These are phyloP conservation scores for Novymonas esmeraldas DNA, from an alignment of 208 protist genomes.

Conservation along the genomic window DNA sequence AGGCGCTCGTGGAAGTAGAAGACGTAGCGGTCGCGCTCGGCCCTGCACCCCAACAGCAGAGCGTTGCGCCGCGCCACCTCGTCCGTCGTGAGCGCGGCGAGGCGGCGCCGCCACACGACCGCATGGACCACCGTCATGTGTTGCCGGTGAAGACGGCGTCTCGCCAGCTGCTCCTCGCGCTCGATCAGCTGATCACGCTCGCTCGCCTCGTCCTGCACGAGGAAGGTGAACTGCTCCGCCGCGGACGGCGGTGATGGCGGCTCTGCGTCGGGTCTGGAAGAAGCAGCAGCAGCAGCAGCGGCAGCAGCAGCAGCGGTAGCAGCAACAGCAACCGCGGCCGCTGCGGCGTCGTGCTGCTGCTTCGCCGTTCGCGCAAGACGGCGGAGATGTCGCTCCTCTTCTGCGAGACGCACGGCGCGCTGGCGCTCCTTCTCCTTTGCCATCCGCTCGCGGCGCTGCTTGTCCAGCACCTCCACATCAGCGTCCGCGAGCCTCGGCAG, in stretches of 20 bases:
- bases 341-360: slow-evolving; percentile 14
- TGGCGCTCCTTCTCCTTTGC: slow-evolving; percentile 35
- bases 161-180: slow-evolving; percentile 53
- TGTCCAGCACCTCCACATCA: slow-evolving; percentile 32
- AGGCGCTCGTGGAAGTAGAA: slow-evolving; percentile 38
- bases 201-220: slow-evolving; percentile 44
- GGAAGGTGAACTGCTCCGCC: slow-evolving; percentile 9
- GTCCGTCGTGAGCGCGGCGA: slow-evolving; percentile 19
- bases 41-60: slow-evolving; percentile 1
- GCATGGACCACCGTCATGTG: slow-evolving; percentile 11
- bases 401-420: slow-evolving; percentile 17
- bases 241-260: neutral
- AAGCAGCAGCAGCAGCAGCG: neutral
- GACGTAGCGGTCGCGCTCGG: neutral
- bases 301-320: slow-evolving; percentile 5
- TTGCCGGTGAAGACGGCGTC: slow-evolving; percentile 48
- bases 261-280: neutral
- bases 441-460: slow-evolving; percentile 26
- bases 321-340: neutral
- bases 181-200: slow-evolving; percentile 71
- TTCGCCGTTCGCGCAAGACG: slow-evolving; percentile 19
- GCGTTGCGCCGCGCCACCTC: slow-evolving; percentile 24
- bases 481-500: slow-evolving; percentile 8
- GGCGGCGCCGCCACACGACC: slow-evolving; percentile 10
- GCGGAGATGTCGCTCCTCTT: slow-evolving; percentile 37